Evolutionary conservation across 768 basidiomycete genomes (phyloP).

Genomic region (Tulasnella sp.): DNA sequence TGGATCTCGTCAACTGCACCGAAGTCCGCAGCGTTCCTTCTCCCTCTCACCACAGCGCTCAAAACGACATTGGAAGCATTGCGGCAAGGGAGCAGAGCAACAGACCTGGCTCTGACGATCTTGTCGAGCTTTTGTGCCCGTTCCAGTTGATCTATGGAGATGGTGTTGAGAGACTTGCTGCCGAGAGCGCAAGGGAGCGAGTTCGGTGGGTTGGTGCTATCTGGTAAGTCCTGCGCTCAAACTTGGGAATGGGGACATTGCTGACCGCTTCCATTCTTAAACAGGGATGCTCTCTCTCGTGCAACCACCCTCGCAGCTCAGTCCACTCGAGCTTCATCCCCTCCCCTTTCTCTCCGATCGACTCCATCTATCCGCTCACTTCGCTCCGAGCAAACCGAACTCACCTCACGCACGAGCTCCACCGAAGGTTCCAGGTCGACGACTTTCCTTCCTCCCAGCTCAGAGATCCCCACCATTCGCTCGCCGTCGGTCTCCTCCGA

Average conservation of each 20-base stretch:
- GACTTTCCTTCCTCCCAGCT: slow-evolving; percentile 15
- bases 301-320: slow-evolving; percentile 29
- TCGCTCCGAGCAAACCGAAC: slow-evolving; percentile 54
- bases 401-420: neutral
- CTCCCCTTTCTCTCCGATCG: slow-evolving; percentile 49
- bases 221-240: slow-evolving; percentile 48
- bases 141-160: slow-evolving; percentile 88
- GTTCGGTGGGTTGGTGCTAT: slow-evolving; percentile 88
- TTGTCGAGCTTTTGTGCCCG: slow-evolving; percentile 73
- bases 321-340: slow-evolving; percentile 25
- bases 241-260: neutral
- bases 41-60: slow-evolving; percentile 69
- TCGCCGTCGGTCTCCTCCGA: slow-evolving; percentile 29
- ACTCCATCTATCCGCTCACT: slow-evolving; percentile 68
- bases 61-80: slow-evolving; percentile 79
- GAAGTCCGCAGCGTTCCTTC: slow-evolving; percentile 78
- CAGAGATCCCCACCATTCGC: slow-evolving; percentile 20
- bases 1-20: slow-evolving; percentile 80
- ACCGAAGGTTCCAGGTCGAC: slow-evolving; percentile 20
- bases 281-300: slow-evolving; percentile 72
- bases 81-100: slow-evolving; percentile 45
- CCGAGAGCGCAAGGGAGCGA: slow-evolving; percentile 80
- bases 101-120: slow-evolving; percentile 33
- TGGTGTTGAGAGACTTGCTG: slow-evolving; percentile 78
- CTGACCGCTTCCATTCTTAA: neutral